A percentile compares a stretch with the other conserved stretches of the same genome.
Evolutionary conservation across 2,329 filamentous ascomycete species (phyloP).

Genomic region (Apiospora sp.): DNA sequence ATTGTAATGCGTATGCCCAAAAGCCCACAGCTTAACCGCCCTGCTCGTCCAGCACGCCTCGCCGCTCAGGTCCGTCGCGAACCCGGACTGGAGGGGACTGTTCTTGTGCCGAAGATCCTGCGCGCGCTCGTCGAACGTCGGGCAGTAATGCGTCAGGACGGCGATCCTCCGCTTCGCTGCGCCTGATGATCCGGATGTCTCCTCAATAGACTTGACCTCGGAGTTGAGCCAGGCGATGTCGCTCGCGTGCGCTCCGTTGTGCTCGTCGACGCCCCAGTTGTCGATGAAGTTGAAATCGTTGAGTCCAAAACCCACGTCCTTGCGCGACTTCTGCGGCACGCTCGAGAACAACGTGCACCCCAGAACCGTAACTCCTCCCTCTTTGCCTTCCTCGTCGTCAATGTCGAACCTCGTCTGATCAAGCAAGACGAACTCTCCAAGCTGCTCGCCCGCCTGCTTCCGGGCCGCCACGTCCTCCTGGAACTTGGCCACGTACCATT

Average conservation of each 20-base stretch:
- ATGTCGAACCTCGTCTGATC: slow-evolving; percentile 40
- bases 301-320: slow-evolving; percentile 50
- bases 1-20: slow-evolving; percentile 59
- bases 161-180: slow-evolving; percentile 40
- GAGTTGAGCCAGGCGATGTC: slow-evolving; percentile 55
- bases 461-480: slow-evolving; percentile 37
- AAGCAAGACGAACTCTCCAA: slow-evolving; percentile 51
- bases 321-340: slow-evolving; percentile 47
- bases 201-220: slow-evolving; percentile 39
- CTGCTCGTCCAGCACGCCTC: slow-evolving; percentile 46
- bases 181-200: not conserved
- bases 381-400: slow-evolving; percentile 40
- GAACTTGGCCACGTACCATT: slow-evolving; percentile 42
- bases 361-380: slow-evolving; percentile 45
- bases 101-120: slow-evolving; percentile 44
- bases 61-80: slow-evolving; percentile 48
- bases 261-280: slow-evolving; percentile 48
- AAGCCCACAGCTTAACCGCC: slow-evolving; percentile 53
- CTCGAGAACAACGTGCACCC: slow-evolving; percentile 60
- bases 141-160: slow-evolving; percentile 54
- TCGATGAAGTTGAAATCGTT: slow-evolving; percentile 61
- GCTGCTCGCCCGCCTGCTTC: slow-evolving; percentile 28
- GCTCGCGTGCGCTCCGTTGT: slow-evolving; percentile 46
- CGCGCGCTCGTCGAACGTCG: slow-evolving; percentile 44
- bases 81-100: slow-evolving; percentile 42